A percentile compares a stretch with the other conserved stretches of the same genome.
Conservation (phyloP, 2,329 filamentous ascomycete genomes). For the Colletotrichum sidae region DNA sequence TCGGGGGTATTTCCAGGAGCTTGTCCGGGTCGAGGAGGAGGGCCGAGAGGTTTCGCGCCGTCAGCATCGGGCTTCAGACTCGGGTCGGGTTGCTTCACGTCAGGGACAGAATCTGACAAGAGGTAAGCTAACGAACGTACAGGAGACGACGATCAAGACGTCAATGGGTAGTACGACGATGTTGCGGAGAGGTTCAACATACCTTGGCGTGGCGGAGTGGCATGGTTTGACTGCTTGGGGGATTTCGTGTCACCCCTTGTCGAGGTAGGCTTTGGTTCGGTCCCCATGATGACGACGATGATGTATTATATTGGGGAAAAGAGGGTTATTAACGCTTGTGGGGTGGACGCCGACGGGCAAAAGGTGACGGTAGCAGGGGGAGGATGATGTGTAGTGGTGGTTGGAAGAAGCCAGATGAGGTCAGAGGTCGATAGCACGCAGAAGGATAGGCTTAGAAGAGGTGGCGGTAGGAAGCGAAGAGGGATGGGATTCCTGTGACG, state of each 20-base stretch:
- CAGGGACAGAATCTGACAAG: slow-evolving; percentile 54
- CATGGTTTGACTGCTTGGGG: slow-evolving; percentile 57
- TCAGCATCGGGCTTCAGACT: slow-evolving; percentile 69
- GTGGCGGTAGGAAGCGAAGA: slow-evolving; percentile 14
- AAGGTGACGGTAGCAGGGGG: slow-evolving; percentile 39
- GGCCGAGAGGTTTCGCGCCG: slow-evolving; percentile 73
- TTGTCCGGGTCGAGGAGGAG: slow-evolving; percentile 74
- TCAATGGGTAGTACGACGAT: slow-evolving; percentile 30
- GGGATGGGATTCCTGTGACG: slow-evolving; percentile 1
- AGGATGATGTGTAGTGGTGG: slow-evolving; percentile 28
- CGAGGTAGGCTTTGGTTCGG: slow-evolving; percentile 54
- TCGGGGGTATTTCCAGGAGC: slow-evolving; percentile 69
- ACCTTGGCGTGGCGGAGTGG: slow-evolving; percentile 57
- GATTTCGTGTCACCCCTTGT: slow-evolving; percentile 59
- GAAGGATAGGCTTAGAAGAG: slow-evolving; percentile 23
- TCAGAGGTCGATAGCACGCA: slow-evolving; percentile 47
- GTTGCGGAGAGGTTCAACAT: slow-evolving; percentile 41
- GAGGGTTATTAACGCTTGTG: slow-evolving; percentile 44
- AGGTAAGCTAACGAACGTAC: slow-evolving; percentile 39
- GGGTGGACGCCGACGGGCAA: slow-evolving; percentile 41
- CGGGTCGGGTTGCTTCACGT: slow-evolving; percentile 61
- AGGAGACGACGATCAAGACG: slow-evolving; percentile 38
- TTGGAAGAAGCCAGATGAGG: slow-evolving; percentile 50
- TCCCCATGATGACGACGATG: slow-evolving; percentile 62
- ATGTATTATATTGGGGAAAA: slow-evolving; percentile 54